These are phyloP conservation scores for Fusarium brevicatenulatum DNA, from an alignment of 2,329 filamentous ascomycete species.

Conservation along the genomic window DNA sequence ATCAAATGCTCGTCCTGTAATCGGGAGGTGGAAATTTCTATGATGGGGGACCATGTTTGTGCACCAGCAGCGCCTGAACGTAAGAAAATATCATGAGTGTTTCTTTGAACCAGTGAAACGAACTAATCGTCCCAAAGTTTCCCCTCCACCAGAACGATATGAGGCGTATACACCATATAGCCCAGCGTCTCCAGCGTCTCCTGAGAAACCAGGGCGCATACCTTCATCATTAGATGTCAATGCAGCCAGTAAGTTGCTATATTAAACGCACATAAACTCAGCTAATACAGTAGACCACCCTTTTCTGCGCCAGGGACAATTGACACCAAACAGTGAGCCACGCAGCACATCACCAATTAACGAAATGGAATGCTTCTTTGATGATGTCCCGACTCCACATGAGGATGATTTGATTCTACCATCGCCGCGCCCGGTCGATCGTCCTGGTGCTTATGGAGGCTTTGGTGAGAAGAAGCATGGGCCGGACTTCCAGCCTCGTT, in stretches of 20 bases:
- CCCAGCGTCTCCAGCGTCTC: slow-evolving; percentile 34
- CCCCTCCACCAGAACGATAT: slow-evolving; percentile 51
- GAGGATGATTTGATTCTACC: slow-evolving; percentile 53
- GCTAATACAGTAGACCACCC: slow-evolving; percentile 59
- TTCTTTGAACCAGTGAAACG: slow-evolving; percentile 8
- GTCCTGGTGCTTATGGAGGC: slow-evolving; percentile 62
- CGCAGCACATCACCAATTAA: slow-evolving; percentile 69
- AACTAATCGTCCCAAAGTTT: slow-evolving; percentile 43
- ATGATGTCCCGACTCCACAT: slow-evolving; percentile 55
- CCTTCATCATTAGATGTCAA: slow-evolving; percentile 62
- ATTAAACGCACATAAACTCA: background rate
- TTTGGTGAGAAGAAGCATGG: slow-evolving; percentile 52
- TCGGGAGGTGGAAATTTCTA: slow-evolving; percentile 80
- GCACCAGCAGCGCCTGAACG: slow-evolving; percentile 60
- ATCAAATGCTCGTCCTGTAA: slow-evolving; percentile 90
- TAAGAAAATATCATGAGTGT: slow-evolving; percentile 41
- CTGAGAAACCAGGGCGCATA: slow-evolving; percentile 52
- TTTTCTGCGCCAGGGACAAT: slow-evolving; percentile 64
- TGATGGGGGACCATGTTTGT: slow-evolving; percentile 89
- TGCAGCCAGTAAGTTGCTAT: slow-evolving; percentile 59
- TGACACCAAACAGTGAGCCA: slow-evolving; percentile 73
- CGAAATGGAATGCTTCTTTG: slow-evolving; percentile 58
- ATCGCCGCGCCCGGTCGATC: slow-evolving; percentile 50
- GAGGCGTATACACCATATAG: slow-evolving; percentile 45
- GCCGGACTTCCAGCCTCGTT: slow-evolving; percentile 37